These are phyloP conservation scores for Tripterygium wilfordii DNA, from an alignment of 177 flowering plant genomes.

Conservation along the genomic window DNA sequence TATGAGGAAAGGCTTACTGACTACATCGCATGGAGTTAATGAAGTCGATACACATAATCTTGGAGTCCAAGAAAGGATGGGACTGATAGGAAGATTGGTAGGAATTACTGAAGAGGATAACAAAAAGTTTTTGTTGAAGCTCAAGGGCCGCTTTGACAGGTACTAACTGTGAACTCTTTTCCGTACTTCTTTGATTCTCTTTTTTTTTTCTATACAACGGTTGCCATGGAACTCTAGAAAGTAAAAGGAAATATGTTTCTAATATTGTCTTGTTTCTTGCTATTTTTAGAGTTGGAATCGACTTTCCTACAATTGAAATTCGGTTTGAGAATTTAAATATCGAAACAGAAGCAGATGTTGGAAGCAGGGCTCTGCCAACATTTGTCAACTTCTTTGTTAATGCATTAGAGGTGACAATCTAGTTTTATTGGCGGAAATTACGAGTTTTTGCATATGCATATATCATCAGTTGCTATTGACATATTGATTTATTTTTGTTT, in stretches of 20 bases:
- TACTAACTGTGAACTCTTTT: not conserved
- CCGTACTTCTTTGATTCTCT: not conserved
- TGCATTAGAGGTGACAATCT: constrained; percentile 23
- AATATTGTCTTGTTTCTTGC: not conserved
- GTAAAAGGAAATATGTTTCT: not conserved
- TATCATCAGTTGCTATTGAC: not conserved
- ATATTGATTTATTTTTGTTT: not conserved
- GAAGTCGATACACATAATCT: constrained; percentile 22
- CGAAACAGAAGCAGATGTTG: constrained; percentile 19
- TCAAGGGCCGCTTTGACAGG: constrained; percentile 33
- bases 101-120: constrained; percentile 29
- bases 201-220: not conserved
- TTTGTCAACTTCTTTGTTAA: constrained; percentile 14
- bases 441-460: no score
- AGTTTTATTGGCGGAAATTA: no score
- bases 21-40: constrained; percentile 10
- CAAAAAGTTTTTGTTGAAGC: constrained; percentile 30
- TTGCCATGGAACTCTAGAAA: not conserved
- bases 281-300: constrained; percentile 47
- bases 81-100: constrained; percentile 23
- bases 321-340: constrained; percentile 49
- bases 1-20: constrained; percentile 20
- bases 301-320: constrained; percentile 51
- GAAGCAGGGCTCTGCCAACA: constrained; percentile 19
- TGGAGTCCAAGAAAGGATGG: constrained; percentile 16